Conservation (phyloP, 2,329 filamentous ascomycete genomes). For the Aspergillus terreus region DNA sequence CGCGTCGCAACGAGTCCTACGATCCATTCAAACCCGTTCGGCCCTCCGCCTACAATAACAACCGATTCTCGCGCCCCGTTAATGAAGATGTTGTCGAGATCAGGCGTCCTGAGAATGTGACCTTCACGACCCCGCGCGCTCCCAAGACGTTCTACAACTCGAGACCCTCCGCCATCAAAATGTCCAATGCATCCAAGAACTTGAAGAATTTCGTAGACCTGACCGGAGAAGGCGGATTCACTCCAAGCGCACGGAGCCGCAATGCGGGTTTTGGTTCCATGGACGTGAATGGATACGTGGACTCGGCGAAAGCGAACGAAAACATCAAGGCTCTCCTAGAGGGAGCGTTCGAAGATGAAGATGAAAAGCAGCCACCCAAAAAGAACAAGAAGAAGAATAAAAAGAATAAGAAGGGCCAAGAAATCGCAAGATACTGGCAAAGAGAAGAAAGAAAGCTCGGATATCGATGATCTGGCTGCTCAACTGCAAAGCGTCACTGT, state of each 20-base stretch:
- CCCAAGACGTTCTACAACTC: conserved; percentile 54
- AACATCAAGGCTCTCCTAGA: conserved; percentile 51
- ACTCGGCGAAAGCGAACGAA: conserved; percentile 48
- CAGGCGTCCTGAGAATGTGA: conserved; percentile 47
- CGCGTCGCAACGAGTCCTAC: conserved; percentile 28
- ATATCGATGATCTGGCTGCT: conserved; percentile 41
- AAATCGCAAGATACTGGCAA: conserved; percentile 16
- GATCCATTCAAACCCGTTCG: conserved; percentile 39
- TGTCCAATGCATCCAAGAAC: conserved; percentile 41
- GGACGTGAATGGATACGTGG: conserved; percentile 52
- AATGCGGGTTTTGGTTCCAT: conserved; percentile 51
- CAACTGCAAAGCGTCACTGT: conserved; percentile 43
- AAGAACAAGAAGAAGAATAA: conserved; percentile 16
- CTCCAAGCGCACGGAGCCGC: conserved; percentile 44
- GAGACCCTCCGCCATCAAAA: conserved; percentile 36
- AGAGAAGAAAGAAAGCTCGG: conserved; percentile 24
- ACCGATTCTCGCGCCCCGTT: conserved; percentile 18
- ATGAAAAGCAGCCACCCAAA: conserved; percentile 40
- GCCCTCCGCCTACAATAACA: conserved; percentile 35
- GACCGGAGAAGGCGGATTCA: conserved; percentile 45
- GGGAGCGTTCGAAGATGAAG: conserved; percentile 50
- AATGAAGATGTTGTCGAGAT: conserved; percentile 42
- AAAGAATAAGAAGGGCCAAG: conserved; percentile 15
- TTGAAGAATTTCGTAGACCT: conserved; percentile 49
- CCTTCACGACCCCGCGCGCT: conserved; percentile 48